Conservation (phyloP, 2,329 filamentous ascomycete species). For the Paradendryphiella salina region DNA sequence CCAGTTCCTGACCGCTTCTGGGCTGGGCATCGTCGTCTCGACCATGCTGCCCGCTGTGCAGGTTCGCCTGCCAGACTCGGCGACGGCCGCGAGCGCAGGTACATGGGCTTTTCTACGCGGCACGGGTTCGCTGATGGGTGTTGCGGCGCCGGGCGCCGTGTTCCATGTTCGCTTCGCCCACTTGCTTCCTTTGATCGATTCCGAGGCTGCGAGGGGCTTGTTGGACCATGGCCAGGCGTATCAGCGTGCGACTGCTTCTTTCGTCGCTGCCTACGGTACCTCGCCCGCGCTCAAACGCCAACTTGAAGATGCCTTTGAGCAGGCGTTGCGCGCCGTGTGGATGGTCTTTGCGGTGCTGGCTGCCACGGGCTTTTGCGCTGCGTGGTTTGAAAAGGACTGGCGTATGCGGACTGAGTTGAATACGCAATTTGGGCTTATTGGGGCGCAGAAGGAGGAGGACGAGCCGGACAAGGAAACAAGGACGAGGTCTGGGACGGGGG, state of each 20-base stretch:
- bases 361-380: constrained; percentile 40
- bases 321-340: constrained; percentile 47
- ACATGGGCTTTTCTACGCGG: constrained; percentile 39
- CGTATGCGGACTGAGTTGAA: constrained; percentile 47
- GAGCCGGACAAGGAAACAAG: background rate
- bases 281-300: constrained; percentile 18
- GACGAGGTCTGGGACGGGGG: background rate
- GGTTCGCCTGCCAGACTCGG: constrained; percentile 31
- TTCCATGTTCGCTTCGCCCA: constrained; percentile 34
- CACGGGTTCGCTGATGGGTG: constrained; percentile 36
- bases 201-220: constrained; percentile 3
- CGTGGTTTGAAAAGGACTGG: constrained; percentile 44
- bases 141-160: constrained; percentile 34
- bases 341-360: constrained; percentile 42
- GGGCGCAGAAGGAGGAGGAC: constrained; percentile 5
- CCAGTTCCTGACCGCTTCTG: constrained; percentile 31
- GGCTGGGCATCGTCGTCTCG: constrained; percentile 33
- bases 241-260: constrained; percentile 28
- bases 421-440: constrained; percentile 48
- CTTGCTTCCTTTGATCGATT: constrained; percentile 17
- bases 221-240: constrained; percentile 34
- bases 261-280: constrained; percentile 23
- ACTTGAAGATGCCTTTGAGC: constrained; percentile 42
- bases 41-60: constrained; percentile 38
- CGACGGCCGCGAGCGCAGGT: constrained; percentile 26